Percentiles rank a stretch among this genome's conserved stretches.
phyloP scores from a whole-genome alignment of 1,139 yeast species.

The Torulaspora globosa region DNA sequence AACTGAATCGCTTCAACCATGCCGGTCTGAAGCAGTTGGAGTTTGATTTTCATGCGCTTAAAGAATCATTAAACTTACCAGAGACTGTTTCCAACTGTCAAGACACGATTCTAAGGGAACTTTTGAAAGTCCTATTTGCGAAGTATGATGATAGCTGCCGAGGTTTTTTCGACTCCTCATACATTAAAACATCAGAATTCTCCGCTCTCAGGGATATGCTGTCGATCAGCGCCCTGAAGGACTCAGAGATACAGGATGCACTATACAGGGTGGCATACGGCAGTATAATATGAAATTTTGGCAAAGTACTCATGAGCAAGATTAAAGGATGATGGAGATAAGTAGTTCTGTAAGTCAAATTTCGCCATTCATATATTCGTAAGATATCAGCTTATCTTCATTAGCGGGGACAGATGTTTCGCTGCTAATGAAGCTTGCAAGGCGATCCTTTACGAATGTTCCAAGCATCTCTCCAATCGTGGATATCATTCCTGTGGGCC shows the following conservation, averaged over 20 bases:
- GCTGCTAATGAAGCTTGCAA: not conserved
- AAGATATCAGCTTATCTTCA: constrained; percentile 22
- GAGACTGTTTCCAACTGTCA: constrained; percentile 37
- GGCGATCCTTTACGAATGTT: constrained; percentile 27
- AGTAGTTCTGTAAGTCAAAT: constrained; percentile 2
- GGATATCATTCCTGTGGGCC: constrained; percentile 66
- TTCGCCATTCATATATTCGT: constrained; percentile 19
- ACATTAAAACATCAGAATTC: constrained; percentile 35
- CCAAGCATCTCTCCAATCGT: constrained; percentile 53
- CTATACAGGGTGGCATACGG: constrained; percentile 35
- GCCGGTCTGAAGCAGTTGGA: constrained; percentile 56
- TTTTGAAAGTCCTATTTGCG: constrained; percentile 40
- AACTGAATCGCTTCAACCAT: constrained; percentile 57
- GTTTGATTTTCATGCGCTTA: constrained; percentile 50
- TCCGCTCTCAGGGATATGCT: constrained; percentile 27
- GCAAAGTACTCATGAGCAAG: not conserved
- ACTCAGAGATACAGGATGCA: constrained; percentile 39
- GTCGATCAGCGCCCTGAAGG: constrained; percentile 27
- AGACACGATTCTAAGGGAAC: constrained; percentile 39
- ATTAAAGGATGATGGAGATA: not conserved
- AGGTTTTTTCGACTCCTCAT: constrained; percentile 36
- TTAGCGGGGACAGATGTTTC: constrained; percentile 7
- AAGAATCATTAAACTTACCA: constrained; percentile 39
- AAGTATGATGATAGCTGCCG: constrained; percentile 40
- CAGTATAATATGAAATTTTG: constrained; percentile 18